These are phyloP conservation scores for Fraxinus greggii DNA, from an alignment of 305 asterid species.

Conservation along the genomic window DNA sequence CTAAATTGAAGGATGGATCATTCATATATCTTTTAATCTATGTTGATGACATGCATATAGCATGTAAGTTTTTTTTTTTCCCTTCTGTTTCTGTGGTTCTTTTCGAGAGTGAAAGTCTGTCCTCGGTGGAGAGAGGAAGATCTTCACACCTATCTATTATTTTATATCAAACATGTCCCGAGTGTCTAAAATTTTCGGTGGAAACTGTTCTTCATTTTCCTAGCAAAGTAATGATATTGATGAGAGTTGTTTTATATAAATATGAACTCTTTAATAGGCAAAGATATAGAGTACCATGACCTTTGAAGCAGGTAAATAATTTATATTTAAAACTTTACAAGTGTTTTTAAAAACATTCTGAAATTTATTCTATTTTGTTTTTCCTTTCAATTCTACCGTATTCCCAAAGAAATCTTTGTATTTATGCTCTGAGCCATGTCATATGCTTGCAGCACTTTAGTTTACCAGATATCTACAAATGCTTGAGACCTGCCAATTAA, in stretches of 20 bases:
- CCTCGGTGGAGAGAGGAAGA: too few relatives aligned
- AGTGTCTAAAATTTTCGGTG: not conserved
- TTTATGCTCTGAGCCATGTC: not conserved
- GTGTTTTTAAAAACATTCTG: too few relatives aligned
- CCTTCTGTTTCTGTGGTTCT: too few relatives aligned
- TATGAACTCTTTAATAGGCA: not conserved
- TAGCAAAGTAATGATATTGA: not conserved
- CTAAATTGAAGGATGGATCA: too few relatives aligned
- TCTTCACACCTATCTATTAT: not conserved
- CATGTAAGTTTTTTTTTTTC: too few relatives aligned
- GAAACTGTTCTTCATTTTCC: not conserved
- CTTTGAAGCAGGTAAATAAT: too few relatives aligned
- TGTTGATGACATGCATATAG: too few relatives aligned
- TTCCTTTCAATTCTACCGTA: not conserved
- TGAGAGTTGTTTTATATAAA: too few relatives aligned
- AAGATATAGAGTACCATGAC: not conserved
- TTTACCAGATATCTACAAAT: not conserved
- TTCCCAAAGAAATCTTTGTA: not conserved
- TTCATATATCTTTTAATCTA: too few relatives aligned
- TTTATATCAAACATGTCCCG: not conserved
- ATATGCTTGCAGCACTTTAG: not conserved
- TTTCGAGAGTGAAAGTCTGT: too few relatives aligned
- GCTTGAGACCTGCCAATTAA: not conserved
- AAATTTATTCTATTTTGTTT: too few relatives aligned
- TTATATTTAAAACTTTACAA: too few relatives aligned